These are phyloP conservation scores for Naegleria fowleri DNA, from an alignment of 208 protist species.

Conservation along the genomic window DNA sequence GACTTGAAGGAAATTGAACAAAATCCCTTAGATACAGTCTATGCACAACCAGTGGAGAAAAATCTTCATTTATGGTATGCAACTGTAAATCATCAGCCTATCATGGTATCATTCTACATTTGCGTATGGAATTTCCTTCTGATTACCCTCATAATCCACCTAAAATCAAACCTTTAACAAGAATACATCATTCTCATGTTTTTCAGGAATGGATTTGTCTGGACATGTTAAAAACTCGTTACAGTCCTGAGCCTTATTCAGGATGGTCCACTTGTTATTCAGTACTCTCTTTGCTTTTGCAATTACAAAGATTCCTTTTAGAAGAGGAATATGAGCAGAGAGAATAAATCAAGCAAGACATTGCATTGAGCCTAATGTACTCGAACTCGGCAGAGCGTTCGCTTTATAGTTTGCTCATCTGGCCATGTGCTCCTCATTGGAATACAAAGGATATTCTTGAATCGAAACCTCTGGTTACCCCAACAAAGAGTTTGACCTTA, in stretches of 20 bases:
- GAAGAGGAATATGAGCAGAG: background rate
- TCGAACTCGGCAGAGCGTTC: no score
- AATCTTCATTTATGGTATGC: background rate
- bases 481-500: no score
- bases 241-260: background rate
- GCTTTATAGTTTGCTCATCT: no score
- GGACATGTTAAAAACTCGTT: background rate
- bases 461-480: no score
- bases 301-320: background rate
- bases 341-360: no score
- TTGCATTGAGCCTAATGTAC: no score
- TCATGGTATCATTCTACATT: background rate
- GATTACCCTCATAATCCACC: background rate
- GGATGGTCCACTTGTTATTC: background rate
- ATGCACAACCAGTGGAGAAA: background rate
- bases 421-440: no score
- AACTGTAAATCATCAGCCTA: background rate
- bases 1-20: background rate
- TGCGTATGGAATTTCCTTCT: background rate
- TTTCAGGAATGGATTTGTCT: background rate
- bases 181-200: background rate
- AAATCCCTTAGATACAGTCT: background rate
- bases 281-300: background rate
- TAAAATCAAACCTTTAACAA: background rate
- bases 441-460: no score